These are phyloP conservation scores for Scheffersomyces ergatensis DNA, from an alignment of 805 yeast genomes.

Conservation along the genomic window DNA sequence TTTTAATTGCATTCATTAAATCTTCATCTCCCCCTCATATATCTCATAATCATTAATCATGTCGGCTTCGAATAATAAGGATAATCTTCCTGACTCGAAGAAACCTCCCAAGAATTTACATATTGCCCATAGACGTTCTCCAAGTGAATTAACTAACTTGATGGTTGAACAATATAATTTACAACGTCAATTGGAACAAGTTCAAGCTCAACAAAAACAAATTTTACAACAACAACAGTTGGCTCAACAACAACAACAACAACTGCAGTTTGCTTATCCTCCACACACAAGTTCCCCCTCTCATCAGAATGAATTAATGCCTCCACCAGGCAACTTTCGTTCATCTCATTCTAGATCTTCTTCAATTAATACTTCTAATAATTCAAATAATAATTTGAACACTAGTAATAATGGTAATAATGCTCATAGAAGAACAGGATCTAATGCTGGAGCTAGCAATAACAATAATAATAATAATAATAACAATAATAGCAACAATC, in stretches of 20 bases:
- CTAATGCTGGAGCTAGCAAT: slow-evolving; percentile 21
- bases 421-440: slow-evolving; percentile 36
- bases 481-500: slow-evolving; percentile 19
- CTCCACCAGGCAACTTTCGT: slow-evolving; percentile 1
- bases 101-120: slow-evolving; percentile 51
- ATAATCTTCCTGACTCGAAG: no score
- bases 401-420: slow-evolving; percentile 2
- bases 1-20: no score
- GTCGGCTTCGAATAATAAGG: no score
- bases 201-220: slow-evolving; percentile 90
- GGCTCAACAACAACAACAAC: slow-evolving; percentile 28
- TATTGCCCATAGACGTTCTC: slow-evolving; percentile 95
- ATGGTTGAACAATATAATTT: slow-evolving; percentile 90
- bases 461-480: no score
- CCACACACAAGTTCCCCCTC: slow-evolving; percentile 10
- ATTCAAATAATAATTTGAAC: slow-evolving; percentile 18
- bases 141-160: slow-evolving; percentile 88
- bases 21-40: no score
- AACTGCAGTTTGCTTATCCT: slow-evolving; percentile 23
- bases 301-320: slow-evolving; percentile 5
- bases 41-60: no score
- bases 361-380: slow-evolving; percentile 12
- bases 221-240: slow-evolving; percentile 76
- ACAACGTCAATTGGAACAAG: slow-evolving; percentile 89
- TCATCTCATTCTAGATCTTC: neutral